Conservation (phyloP, 2,329 filamentous ascomycete species). For the Colletotrichum caudatum region DNA sequence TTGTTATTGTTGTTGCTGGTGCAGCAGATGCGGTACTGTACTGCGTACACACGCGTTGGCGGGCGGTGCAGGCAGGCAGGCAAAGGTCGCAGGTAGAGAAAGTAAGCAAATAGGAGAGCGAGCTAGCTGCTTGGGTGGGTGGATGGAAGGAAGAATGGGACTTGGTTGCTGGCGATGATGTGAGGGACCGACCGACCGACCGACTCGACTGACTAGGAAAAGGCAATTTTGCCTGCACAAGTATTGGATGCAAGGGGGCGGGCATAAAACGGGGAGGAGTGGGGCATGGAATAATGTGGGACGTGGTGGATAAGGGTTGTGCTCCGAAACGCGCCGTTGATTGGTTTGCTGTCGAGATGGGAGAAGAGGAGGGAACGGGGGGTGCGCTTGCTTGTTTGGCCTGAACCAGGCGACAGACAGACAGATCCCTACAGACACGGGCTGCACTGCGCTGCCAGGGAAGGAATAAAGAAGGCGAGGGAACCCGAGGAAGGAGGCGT, state of each 20-base stretch:
- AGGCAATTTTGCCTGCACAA: slow-evolving; percentile 35
- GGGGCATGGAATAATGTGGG: slow-evolving; percentile 24
- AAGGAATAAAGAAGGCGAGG: slow-evolving; percentile 30
- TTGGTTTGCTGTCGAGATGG: slow-evolving; percentile 19
- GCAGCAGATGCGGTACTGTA: slow-evolving; percentile 5
- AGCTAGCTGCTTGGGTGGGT: not conserved
- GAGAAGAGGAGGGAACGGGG: slow-evolving; percentile 26
- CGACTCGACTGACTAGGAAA: slow-evolving; percentile 38
- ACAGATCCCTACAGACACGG: too few species aligned
- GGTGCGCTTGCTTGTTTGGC: slow-evolving; percentile 34
- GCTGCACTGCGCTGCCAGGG: slow-evolving; percentile 14
- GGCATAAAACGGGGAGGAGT: slow-evolving; percentile 25
- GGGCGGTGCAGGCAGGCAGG: slow-evolving; percentile 9
- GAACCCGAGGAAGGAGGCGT: slow-evolving; percentile 26
- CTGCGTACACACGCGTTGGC: slow-evolving; percentile 5
- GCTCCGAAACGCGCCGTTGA: not conserved
- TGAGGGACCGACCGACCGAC: slow-evolving; percentile 9
- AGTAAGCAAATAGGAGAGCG: slow-evolving; percentile 8
- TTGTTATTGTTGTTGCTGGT: slow-evolving; percentile 17
- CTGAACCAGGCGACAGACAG: slow-evolving; percentile 31
- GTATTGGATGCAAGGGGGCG: slow-evolving; percentile 38
- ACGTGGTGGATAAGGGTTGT: slow-evolving; percentile 20
- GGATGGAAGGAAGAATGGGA: not conserved
- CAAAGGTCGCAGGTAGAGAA: too few species aligned
- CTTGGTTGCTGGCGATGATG: slow-evolving; percentile 31